phyloP scores from a whole-genome alignment of 768 basidiomycete species.

The Sporobolomyces pararoseus region DNA sequence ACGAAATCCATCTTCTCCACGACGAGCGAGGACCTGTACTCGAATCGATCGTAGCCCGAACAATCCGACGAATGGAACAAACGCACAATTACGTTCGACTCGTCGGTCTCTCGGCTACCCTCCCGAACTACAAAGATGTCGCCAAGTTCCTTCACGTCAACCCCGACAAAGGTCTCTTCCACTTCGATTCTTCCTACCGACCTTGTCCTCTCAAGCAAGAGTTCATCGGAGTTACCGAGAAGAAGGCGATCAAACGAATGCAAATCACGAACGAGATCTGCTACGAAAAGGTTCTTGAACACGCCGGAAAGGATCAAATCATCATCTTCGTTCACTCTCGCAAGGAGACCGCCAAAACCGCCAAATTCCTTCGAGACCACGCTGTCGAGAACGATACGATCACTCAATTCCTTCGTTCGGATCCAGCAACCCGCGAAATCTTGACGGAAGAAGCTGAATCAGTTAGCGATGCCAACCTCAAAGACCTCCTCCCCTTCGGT shows the following conservation, averaged over 20 bases:
- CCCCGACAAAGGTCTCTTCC: conserved; percentile 84
- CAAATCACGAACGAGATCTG: conserved; percentile 98
- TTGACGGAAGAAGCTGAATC: conserved; percentile 75
- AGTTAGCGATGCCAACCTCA: conserved; percentile 74
- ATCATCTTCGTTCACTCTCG: conserved; percentile 97
- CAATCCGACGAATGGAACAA: conserved; percentile 90
- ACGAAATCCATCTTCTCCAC: conserved; percentile 95
- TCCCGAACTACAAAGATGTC: conserved; percentile 98
- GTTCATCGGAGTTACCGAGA: conserved; percentile 96
- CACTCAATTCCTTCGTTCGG: conserved; percentile 89
- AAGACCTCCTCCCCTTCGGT: conserved; percentile 89
- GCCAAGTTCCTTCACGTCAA: conserved; percentile 96
- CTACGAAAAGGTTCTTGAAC: conserved; percentile 93
- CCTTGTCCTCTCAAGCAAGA: conserved; percentile 94
- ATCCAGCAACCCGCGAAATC: conserved; percentile 85
- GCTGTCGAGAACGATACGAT: conserved; percentile 96
- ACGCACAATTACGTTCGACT: conserved; percentile 87
- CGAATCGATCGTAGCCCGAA: conserved; percentile 82
- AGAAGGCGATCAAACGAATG: conserved; percentile 97
- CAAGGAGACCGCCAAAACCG: conserved; percentile 97
- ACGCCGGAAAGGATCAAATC: conserved; percentile 81
- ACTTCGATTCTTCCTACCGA: conserved; percentile 90
- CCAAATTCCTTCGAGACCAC: conserved; percentile 86
- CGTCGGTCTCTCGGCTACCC: conserved; percentile 89
- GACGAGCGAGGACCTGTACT: conserved; percentile 97